These are phyloP conservation scores for Discostella stelligeroides DNA, from an alignment of 108 stramenopile species.

Conservation along the genomic window DNA sequence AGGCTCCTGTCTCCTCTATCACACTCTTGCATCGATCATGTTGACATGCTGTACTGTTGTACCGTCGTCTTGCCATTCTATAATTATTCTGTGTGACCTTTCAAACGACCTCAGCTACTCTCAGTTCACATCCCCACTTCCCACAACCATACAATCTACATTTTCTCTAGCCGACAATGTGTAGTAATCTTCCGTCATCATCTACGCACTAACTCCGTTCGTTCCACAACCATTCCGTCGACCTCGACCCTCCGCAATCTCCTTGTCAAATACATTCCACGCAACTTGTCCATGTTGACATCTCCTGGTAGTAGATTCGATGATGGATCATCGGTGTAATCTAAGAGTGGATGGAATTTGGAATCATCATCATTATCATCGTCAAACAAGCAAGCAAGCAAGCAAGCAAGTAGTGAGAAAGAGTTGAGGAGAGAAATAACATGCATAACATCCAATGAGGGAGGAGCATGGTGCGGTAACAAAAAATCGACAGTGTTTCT, in stretches of 20 bases:
- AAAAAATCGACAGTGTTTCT: neutral
- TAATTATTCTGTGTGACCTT: too few relatives aligned
- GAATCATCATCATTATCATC: slow-evolving; percentile 14
- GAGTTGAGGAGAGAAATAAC: too few relatives aligned
- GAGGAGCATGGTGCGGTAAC: too few relatives aligned
- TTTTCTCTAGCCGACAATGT: neutral
- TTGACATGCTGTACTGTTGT: too few relatives aligned
- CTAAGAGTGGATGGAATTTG: too few relatives aligned
- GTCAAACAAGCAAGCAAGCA: neutral
- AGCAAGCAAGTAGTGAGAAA: neutral
- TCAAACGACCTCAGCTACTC: too few relatives aligned
- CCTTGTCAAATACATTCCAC: slow-evolving; percentile 20
- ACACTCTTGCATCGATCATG: too few relatives aligned
- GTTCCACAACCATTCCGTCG: slow-evolving; percentile 1
- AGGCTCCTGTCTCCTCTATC: too few relatives aligned
- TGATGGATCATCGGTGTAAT: neutral
- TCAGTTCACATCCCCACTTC: too few relatives aligned
- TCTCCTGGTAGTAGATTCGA: slow-evolving; percentile 24
- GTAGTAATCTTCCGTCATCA: neutral
- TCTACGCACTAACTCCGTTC: slow-evolving; percentile 1
- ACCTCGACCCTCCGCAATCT: neutral
- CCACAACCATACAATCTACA: too few relatives aligned
- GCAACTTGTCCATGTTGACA: slow-evolving; percentile 28
- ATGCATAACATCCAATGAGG: too few relatives aligned
- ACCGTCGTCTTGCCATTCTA: too few relatives aligned